Conservation (phyloP, 2,329 filamentous ascomycete genomes). For the Colletotrichum lentis region DNA sequence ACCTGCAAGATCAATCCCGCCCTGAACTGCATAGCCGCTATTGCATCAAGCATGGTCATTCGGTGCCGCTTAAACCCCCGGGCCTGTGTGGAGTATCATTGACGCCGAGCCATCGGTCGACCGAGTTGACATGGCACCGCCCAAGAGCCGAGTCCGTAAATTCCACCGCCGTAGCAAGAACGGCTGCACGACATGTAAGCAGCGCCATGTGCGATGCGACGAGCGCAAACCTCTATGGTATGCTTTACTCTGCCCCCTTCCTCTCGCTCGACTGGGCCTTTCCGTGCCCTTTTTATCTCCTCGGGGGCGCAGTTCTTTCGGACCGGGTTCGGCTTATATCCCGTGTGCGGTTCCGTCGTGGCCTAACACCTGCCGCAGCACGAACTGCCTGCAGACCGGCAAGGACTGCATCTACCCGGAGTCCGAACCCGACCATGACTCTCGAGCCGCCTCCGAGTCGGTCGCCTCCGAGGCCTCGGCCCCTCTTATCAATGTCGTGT, state of each 20-base stretch:
- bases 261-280: background rate
- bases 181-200: conserved; percentile 50
- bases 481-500: conserved; percentile 27
- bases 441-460: conserved; percentile 23
- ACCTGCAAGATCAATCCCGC: conserved; percentile 23
- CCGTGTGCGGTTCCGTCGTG: background rate
- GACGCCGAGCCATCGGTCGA: conserved; percentile 1
- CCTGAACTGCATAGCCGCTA: conserved; percentile 17
- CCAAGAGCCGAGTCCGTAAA: conserved; percentile 49
- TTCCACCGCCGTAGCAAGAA: conserved; percentile 51
- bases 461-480: conserved; percentile 8
- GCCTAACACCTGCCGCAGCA: conserved; percentile 45
- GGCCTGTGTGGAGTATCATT: conserved; percentile 35
- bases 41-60: conserved; percentile 34
- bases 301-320: background rate
- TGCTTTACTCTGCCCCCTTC: conserved; percentile 31
- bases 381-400: conserved; percentile 56
- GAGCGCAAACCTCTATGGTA: conserved; percentile 57
- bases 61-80: conserved; percentile 27
- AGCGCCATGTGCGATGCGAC: conserved; percentile 57
- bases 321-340: background rate
- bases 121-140: conserved; percentile 45
- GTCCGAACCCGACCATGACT: conserved; percentile 5
- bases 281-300: background rate
- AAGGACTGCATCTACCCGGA: conserved; percentile 53